These are phyloP conservation scores for Erodium moschatum DNA, from an alignment of 441 rosid species.

Conservation along the genomic window DNA sequence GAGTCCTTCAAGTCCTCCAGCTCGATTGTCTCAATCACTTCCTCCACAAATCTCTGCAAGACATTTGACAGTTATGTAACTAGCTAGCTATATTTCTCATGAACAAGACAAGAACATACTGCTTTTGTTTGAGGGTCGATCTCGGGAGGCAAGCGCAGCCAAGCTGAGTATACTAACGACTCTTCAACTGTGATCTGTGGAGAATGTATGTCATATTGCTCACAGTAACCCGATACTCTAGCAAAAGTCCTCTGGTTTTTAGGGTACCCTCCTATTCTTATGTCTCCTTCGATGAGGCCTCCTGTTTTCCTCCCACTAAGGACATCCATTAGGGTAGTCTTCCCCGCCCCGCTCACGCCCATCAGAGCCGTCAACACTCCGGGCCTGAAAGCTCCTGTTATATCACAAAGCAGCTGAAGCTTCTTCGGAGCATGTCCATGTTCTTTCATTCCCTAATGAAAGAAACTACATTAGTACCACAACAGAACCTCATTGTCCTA, in stretches of 20 bases:
- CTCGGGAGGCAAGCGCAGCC: slow-evolving; percentile 45
- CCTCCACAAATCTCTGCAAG: slow-evolving; percentile 40
- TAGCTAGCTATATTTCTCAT: neutral
- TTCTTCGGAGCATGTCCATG: slow-evolving; percentile 31
- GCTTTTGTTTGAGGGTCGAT: slow-evolving; percentile 33
- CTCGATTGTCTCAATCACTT: slow-evolving; percentile 49
- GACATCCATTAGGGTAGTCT: slow-evolving; percentile 67
- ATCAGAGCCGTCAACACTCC: slow-evolving; percentile 59
- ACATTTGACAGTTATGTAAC: neutral
- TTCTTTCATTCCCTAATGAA: slow-evolving; percentile 39
- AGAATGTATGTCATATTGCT: slow-evolving; percentile 59
- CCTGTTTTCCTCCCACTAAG: slow-evolving; percentile 58
- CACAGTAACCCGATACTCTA: slow-evolving; percentile 59
- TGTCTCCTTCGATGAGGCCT: slow-evolving; percentile 49
- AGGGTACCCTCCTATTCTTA: slow-evolving; percentile 47
- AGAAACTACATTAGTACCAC: neutral
- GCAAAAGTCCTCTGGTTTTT: slow-evolving; percentile 52
- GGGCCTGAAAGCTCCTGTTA: slow-evolving; percentile 51
- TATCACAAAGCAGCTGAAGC: slow-evolving; percentile 42
- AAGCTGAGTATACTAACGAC: slow-evolving; percentile 49
- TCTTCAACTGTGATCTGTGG: slow-evolving; percentile 57
- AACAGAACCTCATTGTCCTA: neutral
- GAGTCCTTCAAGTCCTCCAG: slow-evolving; percentile 42
- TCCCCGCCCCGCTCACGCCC: slow-evolving; percentile 77
- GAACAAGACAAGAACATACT: slow-evolving; percentile 22